Percentiles rank a stretch among this genome's conserved stretches.
These are phyloP conservation scores for Blastobotrys serpentis DNA, from an alignment of 1,139 yeast species.

Conservation along the genomic window DNA sequence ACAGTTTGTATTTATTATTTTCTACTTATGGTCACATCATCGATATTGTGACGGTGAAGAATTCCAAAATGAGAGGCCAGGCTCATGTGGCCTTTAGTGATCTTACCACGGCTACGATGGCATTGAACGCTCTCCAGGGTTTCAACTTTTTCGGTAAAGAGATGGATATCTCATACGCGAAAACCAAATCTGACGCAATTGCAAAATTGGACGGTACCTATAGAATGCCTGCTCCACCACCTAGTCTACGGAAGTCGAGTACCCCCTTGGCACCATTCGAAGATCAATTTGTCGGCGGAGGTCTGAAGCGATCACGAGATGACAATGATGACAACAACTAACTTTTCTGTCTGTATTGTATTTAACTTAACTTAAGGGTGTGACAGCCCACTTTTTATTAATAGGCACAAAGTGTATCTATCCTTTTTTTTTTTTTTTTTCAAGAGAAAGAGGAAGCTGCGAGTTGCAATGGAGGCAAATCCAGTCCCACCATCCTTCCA, in stretches of 20 bases:
- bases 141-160: slow-evolving; percentile 56
- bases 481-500: slow-evolving; percentile 27
- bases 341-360: not conserved
- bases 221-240: slow-evolving; percentile 22
- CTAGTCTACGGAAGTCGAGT: slow-evolving; percentile 20
- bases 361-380: slow-evolving; percentile 4
- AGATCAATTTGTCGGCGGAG: slow-evolving; percentile 12
- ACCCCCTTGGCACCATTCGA: slow-evolving; percentile 25
- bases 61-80: slow-evolving; percentile 64
- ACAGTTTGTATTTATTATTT: slow-evolving; percentile 59
- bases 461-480: slow-evolving; percentile 8
- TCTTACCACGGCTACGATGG: slow-evolving; percentile 51
- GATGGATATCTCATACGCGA: slow-evolving; percentile 51
- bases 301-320: slow-evolving; percentile 23
- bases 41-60: slow-evolving; percentile 50
- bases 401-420: too few relatives aligned
- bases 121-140: slow-evolving; percentile 51
- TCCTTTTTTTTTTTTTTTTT: not conserved
- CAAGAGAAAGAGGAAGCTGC: not conserved
- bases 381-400: not conserved
- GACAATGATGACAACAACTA: slow-evolving; percentile 17
- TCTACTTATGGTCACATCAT: slow-evolving; percentile 68
- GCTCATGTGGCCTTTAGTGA: slow-evolving; percentile 66
- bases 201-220: slow-evolving; percentile 37
- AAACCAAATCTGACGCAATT: slow-evolving; percentile 35